Base-by-base conservation (phyloP, 805 yeast genomes). In the Wickerhamomyces canadensis region DNA sequence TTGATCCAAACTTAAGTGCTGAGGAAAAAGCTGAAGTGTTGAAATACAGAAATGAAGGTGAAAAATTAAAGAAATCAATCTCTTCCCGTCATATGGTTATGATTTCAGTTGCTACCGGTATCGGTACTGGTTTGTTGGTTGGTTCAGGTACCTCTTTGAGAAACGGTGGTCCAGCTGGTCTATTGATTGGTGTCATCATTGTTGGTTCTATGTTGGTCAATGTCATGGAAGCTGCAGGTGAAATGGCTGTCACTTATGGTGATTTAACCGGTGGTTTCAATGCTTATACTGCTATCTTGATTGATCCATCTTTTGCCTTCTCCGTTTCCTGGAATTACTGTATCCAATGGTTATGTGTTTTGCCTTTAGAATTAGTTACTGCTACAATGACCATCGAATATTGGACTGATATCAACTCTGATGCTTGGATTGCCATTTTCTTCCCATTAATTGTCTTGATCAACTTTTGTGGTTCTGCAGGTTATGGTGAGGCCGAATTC, bases 91-190 rank as follows among this genome's bases (percentile, higher is more conserved):
- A 82, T 58, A 65, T 83, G 51, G 76, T 79, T 42, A 74, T 84
- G 80, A 80, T 83, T 48, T 80, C 87, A 27, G 70, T 83, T 29
- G 86, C 86, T 23, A 83, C 86, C 24, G 76, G 82, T 47, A 76
- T 81, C 35, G 91, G 91, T 47, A 79, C 87, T 3, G 89, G 91
- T 55, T 60, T 82, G 38, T 75, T 83, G 45, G 78, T 83, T 34
- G 87, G 88, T 48, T 65, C 78, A 12, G 87, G 86, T 27, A 59
- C 64, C 15, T 72, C 83, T 3, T 66, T 83, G 45, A 54, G 60
- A 23, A 58, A 63, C 12, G 81, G 82, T 44, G 88, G 88, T 22
- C 86, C 88, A 4, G 84, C 74, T 12, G 74, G 73, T 33, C 45
- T 74, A 32, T 61, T 82, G 33, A 67, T 80, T 27, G 78, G 84